A percentile compares a stretch with the other conserved stretches of the same genome.
Evolutionary conservation across 306 rosid genomes (phyloP).

Genomic region (Luffa acutangula): DNA sequence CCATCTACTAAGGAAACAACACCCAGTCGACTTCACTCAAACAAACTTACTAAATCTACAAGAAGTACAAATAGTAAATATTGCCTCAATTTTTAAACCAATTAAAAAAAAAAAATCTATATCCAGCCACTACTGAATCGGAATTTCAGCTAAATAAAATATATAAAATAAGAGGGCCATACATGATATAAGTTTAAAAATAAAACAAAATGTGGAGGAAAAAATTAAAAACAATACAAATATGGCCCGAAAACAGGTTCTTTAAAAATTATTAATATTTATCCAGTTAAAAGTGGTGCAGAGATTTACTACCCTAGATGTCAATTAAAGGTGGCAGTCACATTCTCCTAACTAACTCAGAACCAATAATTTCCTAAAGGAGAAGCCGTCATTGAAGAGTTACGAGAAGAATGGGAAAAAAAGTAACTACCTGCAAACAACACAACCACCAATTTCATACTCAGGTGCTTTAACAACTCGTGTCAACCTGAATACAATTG

Average conservation of each 20-base stretch:
- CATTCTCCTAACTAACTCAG: neutral
- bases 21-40: neutral
- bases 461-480: conserved; percentile 78
- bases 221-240: neutral
- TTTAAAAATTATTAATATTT: neutral
- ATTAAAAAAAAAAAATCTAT: neutral
- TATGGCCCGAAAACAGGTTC: neutral
- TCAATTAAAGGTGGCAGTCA: neutral
- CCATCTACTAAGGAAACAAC: neutral
- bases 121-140: neutral
- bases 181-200: too few species aligned
- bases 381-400: neutral
- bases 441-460: conserved; percentile 90
- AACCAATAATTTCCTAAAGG: neutral
- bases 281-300: neutral
- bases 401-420: neutral
- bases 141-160: neutral
- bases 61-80: neutral
- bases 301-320: neutral
- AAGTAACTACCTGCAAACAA: conserved; percentile 75
- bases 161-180: neutral
- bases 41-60: neutral
- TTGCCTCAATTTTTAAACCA: neutral
- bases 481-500: conserved; percentile 77
- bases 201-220: neutral